Evolutionary conservation across 2,329 filamentous ascomycete species (phyloP), one percentile per base, ranked within the genome.

Genomic region (Colletotrichum australisinense): DNA sequence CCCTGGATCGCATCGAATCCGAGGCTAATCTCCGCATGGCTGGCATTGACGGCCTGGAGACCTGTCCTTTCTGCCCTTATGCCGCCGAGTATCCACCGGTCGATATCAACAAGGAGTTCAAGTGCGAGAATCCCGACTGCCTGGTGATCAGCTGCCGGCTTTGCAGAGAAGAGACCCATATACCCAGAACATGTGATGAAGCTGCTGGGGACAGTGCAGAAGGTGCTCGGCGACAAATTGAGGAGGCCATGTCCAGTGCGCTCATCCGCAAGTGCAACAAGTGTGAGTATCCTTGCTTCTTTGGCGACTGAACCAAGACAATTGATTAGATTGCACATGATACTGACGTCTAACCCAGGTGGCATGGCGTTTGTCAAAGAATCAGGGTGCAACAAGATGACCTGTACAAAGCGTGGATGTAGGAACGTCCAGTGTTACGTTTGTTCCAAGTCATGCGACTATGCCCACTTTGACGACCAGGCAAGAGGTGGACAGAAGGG

Each of bases 201-300:
- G 88, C 86, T 49, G 88, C 88, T 53, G 85, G 82, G 24, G 91
- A 94, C 2, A 87, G 87, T 52, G 90, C 91, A 1, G 79, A 91
- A 8, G 87, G 88, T 4, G 86, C 89, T 22, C 90, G 93, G 19
- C 93, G 93, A 75, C 81, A 86, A 4, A 90, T 97, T 35, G 95
- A 97, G 80, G 94, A 97, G 80, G 94, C 94, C 24, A 96, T 95
- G 93, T 94, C 93, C 2, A 88, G 89, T 19, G 95, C 95, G 1
- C 78, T 97, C 76, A 93, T 97, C 67, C 89, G 95, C 24, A 90
- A 86, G 32, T 97, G 95, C 85, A 94, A 94, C 77, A 87, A 88
- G 76, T 91, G 89, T 84, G 78, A 78, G 81, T 78, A 9, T 16
- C 12, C 19, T 49, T 49, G 8, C 14, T 57, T 56, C 2, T 0